Evolutionary conservation across 2,329 filamentous ascomycete species (phyloP).

Genomic region (Sodiomyces alkalinus): DNA sequence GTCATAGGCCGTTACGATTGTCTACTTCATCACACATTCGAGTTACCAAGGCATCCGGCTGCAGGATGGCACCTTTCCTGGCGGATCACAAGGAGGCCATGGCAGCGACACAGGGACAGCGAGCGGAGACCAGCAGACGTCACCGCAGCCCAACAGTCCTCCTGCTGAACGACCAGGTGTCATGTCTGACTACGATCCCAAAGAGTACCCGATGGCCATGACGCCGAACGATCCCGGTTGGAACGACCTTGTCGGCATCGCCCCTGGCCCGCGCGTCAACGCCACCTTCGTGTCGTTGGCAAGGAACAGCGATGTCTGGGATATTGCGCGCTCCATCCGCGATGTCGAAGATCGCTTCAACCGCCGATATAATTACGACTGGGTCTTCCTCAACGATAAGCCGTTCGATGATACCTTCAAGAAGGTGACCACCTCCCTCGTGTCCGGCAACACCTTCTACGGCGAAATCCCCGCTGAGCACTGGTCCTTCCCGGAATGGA

Average conservation of each 20-base stretch:
- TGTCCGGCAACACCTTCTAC: conserved; percentile 88
- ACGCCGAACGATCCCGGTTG: conserved; percentile 36
- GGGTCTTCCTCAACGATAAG: conserved; percentile 97
- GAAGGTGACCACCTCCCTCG: conserved; percentile 72
- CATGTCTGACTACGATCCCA: conserved; percentile 18
- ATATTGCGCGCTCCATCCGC: conserved; percentile 89
- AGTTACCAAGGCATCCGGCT: conserved; percentile 25
- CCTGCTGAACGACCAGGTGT: conserved; percentile 11
- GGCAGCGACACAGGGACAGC: too few species aligned
- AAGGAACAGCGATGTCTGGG: conserved; percentile 88
- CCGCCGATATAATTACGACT: conserved; percentile 90
- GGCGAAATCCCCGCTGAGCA: conserved; percentile 81
- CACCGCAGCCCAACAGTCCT: conserved; percentile 6
- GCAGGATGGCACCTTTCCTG: conserved; percentile 5
- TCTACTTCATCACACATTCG: conserved; percentile 66
- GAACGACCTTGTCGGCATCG: conserved; percentile 34
- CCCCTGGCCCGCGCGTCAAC: conserved; percentile 68
- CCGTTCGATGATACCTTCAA: conserved; percentile 90
- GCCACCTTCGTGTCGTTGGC: conserved; percentile 95
- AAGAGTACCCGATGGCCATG: conserved; percentile 33
- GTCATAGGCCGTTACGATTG: conserved; percentile 45
- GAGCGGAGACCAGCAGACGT: conserved; percentile 22
- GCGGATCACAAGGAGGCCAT: too few species aligned
- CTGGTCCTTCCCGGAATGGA: conserved; percentile 94
- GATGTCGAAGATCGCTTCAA: conserved; percentile 98